Base-by-base conservation (phyloP, 1,139 yeast genomes). In the Sugiyamaella grinbergsii region DNA sequence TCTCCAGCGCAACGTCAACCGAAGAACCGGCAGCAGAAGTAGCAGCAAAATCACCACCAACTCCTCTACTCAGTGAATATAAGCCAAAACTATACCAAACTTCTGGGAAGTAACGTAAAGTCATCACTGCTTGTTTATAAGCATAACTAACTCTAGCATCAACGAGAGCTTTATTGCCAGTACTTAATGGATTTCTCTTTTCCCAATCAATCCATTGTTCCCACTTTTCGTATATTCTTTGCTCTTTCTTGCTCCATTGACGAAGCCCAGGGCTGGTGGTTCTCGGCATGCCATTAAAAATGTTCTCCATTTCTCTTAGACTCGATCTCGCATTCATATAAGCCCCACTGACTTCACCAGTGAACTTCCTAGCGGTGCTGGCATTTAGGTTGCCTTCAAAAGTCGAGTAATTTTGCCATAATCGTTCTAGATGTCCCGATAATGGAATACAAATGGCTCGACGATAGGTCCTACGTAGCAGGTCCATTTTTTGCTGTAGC, bases 291-390 rank as follows among this genome's bases (percentile, higher is more conserved):
- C 79, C 80, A 26, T 72, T 72, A 0, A 86, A 78, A 5, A 82
- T 58, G 61, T 78, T 77, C 39, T 72, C 76, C 78, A 90, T 81
- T 63, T 89, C 96, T 37, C 81, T 82, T 54, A 81, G 80, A 72
- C 88, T 76, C 0, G 95, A 80, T 58, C 97, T 76, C 0, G 96
- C 94, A 55, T 81, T 82, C 96, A 91, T 88, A 65, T 90, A 93
- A n/a, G 81, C 85, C 2, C 89, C 82, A 13, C 95, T 85, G 56
- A 82, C 78, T 60, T 91, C 98, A 36, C 87, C 83, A 52, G 91
- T 82, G 64, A 85, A 84, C 66, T 89, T 89, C 62, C 95, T 80
- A 2, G 97, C 94, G 4, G 94, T 86, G 22, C 83, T 73, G 26
- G 85, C 76, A 63, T 84, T 86, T 18, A 84, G 71, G 43, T 81